Evolutionary conservation across 1,139 yeast species (phyloP).

Genomic region (Pichia sp.): DNA sequence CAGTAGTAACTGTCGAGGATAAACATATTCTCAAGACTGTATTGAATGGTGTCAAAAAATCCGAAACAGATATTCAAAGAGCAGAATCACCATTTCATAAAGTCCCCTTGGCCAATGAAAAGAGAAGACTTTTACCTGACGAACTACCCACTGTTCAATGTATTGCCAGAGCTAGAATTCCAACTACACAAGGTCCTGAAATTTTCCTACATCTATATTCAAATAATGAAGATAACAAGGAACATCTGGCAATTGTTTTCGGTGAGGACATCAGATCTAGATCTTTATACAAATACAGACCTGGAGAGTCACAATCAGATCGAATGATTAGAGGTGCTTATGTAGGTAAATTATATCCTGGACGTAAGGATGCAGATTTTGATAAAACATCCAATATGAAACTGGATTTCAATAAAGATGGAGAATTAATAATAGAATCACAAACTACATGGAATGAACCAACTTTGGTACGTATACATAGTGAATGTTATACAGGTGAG

Average conservation of each 20-base stretch:
- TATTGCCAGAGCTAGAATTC: slow-evolving; percentile 86
- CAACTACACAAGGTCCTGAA: slow-evolving; percentile 90
- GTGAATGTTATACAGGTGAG: slow-evolving; percentile 98
- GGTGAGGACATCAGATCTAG: slow-evolving; percentile 85
- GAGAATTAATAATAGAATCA: slow-evolving; percentile 39
- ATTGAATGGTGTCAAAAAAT: no score
- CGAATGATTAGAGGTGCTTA: slow-evolving; percentile 98
- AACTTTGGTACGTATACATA: slow-evolving; percentile 71
- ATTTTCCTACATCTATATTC: slow-evolving; percentile 84
- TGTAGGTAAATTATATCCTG: slow-evolving; percentile 81
- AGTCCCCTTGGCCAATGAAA: slow-evolving; percentile 13
- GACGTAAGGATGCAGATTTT: slow-evolving; percentile 61
- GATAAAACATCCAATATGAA: slow-evolving; percentile 38
- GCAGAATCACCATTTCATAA: slow-evolving; percentile 7
- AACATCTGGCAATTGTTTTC: slow-evolving; percentile 94
- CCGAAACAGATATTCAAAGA: not conserved
- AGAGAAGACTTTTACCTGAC: slow-evolving; percentile 29
- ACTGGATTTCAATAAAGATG: slow-evolving; percentile 40
- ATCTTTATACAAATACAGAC: slow-evolving; percentile 53
- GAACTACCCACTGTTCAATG: slow-evolving; percentile 70
- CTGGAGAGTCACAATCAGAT: slow-evolving; percentile 73
- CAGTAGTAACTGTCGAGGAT: not conserved
- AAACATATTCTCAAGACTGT: no score
- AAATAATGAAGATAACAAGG: slow-evolving; percentile 81
- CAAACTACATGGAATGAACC: slow-evolving; percentile 14